Evolutionary conservation across 192 early-diverging fungal species (phyloP).

Genomic region (Helicostylum pulchrum): DNA sequence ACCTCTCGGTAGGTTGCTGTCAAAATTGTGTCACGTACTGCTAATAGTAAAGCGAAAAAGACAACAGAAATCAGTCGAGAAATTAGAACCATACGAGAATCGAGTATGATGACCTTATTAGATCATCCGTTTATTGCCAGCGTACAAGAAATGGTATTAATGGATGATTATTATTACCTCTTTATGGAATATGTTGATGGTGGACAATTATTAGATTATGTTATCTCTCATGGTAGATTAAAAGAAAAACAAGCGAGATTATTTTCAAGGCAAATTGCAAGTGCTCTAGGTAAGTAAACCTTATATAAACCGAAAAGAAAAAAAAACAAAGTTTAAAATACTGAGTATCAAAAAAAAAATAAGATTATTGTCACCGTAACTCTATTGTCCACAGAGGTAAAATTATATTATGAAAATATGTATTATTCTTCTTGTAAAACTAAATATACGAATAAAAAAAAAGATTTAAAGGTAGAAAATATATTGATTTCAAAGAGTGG

Average conservation of each 20-base stretch:
- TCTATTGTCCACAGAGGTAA: constrained; percentile 81
- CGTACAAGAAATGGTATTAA: constrained; percentile 82
- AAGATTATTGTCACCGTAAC: constrained; percentile 95
- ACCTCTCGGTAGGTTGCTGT: constrained; percentile 63
- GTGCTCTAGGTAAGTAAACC: constrained; percentile 65
- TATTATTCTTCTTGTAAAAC: too few relatives aligned
- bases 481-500: constrained; percentile 86
- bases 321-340: neutral
- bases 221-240: constrained; percentile 89
- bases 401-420: neutral
- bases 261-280: constrained; percentile 89
- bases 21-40: constrained; percentile 83
- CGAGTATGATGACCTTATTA: constrained; percentile 83
- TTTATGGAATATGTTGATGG: constrained; percentile 91
- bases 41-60: constrained; percentile 52
- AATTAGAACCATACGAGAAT: constrained; percentile 85
- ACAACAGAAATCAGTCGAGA: constrained; percentile 75
- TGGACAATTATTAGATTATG: constrained; percentile 90
- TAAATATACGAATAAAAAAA: neutral
- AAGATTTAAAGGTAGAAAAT: constrained; percentile 97
- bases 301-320: neutral
- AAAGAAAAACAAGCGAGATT: constrained; percentile 89
- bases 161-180: constrained; percentile 85
- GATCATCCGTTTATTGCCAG: constrained; percentile 91
- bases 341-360: constrained; percentile 13